Conservation (phyloP, 1,139 yeast genomes). For the Saccharomyces uvarum region DNA sequence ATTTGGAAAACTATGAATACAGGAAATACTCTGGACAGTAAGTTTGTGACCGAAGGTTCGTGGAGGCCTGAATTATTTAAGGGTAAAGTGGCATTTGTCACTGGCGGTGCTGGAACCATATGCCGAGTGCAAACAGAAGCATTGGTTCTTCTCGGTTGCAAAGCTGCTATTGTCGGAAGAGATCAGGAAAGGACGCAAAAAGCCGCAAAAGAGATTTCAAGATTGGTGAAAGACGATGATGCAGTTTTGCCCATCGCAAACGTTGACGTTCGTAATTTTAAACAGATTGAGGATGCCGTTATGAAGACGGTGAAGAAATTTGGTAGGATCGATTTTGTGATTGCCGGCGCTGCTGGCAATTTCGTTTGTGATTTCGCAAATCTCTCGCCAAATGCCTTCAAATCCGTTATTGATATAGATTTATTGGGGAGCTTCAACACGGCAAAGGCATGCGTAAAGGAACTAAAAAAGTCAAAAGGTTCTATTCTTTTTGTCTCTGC, state of each 20-base stretch:
- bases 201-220: conserved; percentile 59
- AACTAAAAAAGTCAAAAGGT: conserved; percentile 61
- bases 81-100: conserved; percentile 80
- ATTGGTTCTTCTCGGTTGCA: conserved; percentile 69
- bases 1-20: conserved; percentile 8
- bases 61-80: conserved; percentile 58
- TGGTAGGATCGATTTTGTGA: conserved; percentile 66
- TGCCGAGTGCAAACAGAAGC: conserved; percentile 85
- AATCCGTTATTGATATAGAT: conserved; percentile 77
- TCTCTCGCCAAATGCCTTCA: conserved; percentile 76
- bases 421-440: conserved; percentile 81
- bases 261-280: conserved; percentile 68
- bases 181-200: conserved; percentile 52
- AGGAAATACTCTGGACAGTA: conserved; percentile 24
- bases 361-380: conserved; percentile 73
- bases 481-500: conserved; percentile 73
- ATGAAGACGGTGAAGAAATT: conserved; percentile 52
- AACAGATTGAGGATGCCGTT: conserved; percentile 54
- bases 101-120: conserved; percentile 93
- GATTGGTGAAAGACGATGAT: conserved; percentile 43
- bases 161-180: conserved; percentile 81
- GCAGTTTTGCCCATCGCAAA: conserved; percentile 66
- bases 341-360: conserved; percentile 96
- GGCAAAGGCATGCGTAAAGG: conserved; percentile 66
- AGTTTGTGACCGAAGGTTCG: conserved; percentile 25